These are phyloP conservation scores for Galerina sulciceps DNA, from an alignment of 768 basidiomycete species.

Conservation along the genomic window DNA sequence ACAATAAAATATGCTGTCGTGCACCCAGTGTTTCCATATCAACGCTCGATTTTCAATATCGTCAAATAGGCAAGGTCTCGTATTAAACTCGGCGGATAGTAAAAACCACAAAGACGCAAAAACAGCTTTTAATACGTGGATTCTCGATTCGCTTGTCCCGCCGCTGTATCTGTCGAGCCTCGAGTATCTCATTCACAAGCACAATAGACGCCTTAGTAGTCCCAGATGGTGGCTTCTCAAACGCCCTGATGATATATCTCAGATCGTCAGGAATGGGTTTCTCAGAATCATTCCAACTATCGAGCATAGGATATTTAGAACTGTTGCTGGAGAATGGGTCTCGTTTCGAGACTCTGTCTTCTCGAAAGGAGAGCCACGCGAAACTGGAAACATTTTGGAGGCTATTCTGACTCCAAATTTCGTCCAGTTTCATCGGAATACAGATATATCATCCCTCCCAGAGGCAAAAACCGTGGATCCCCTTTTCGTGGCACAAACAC, in stretches of 20 bases:
- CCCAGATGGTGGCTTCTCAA: conserved; percentile 12
- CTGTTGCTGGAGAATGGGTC: neutral
- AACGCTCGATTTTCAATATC: conserved; percentile 49
- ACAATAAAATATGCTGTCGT: no score
- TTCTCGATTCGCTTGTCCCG: conserved; percentile 39
- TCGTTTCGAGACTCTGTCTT: conserved; percentile 21
- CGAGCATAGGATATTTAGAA: conserved; percentile 11
- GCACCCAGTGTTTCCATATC: no score
- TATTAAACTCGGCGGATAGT: conserved; percentile 37
- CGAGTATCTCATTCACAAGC: conserved; percentile 21
- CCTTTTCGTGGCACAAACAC: neutral
- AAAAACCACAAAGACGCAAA: conserved; percentile 22
- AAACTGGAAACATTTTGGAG: conserved; percentile 23
- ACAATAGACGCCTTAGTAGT: neutral
- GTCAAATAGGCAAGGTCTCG: conserved; percentile 43
- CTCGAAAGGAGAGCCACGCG: conserved; percentile 16
- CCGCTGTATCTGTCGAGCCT: conserved; percentile 41
- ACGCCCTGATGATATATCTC: conserved; percentile 13
- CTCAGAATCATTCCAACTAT: neutral
- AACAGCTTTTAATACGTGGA: conserved; percentile 45
- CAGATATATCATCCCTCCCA: neutral
- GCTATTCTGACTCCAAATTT: conserved; percentile 20
- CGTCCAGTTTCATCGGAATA: conserved; percentile 1
- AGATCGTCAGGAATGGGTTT: conserved; percentile 24
- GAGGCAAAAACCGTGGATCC: neutral